Evolutionary conservation across 2,329 filamentous ascomycete genomes (phyloP).

Genomic region (Exophiala aquamarina): DNA sequence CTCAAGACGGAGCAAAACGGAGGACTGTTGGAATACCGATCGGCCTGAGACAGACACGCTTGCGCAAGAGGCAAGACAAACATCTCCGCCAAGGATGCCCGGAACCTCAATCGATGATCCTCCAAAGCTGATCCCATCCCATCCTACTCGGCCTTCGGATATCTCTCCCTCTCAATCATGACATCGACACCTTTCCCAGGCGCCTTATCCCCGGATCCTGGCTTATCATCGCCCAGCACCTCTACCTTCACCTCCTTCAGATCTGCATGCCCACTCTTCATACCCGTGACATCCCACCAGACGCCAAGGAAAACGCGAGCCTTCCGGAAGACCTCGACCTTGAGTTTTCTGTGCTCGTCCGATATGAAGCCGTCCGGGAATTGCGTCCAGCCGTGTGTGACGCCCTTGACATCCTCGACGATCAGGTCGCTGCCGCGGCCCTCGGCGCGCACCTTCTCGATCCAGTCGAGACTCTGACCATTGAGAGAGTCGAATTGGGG

Average conservation of each 20-base stretch:
- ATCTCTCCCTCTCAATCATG: too few relatives aligned
- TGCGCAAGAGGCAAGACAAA: too few relatives aligned
- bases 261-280: not conserved
- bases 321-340: slow-evolving; percentile 17
- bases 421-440: slow-evolving; percentile 21
- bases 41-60: too few relatives aligned
- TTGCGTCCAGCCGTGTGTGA: slow-evolving; percentile 29
- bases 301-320: slow-evolving; percentile 14
- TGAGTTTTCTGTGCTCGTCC: slow-evolving; percentile 14
- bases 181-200: too few relatives aligned
- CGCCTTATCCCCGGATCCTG: not conserved
- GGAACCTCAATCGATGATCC: too few relatives aligned
- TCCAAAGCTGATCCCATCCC: too few relatives aligned
- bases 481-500: slow-evolving; percentile 27
- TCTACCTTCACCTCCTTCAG: slow-evolving; percentile 1
- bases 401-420: slow-evolving; percentile 24
- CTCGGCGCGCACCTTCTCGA: slow-evolving; percentile 24
- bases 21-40: too few relatives aligned
- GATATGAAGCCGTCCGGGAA: slow-evolving; percentile 28
- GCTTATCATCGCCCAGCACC: not conserved
- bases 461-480: slow-evolving; percentile 24
- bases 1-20: too few relatives aligned
- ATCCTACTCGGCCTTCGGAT: too few relatives aligned
- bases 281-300: slow-evolving; percentile 13
- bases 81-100: too few relatives aligned